Conservation (phyloP, 805 yeast genomes). For the Saccharomycopsis sp. region DNA sequence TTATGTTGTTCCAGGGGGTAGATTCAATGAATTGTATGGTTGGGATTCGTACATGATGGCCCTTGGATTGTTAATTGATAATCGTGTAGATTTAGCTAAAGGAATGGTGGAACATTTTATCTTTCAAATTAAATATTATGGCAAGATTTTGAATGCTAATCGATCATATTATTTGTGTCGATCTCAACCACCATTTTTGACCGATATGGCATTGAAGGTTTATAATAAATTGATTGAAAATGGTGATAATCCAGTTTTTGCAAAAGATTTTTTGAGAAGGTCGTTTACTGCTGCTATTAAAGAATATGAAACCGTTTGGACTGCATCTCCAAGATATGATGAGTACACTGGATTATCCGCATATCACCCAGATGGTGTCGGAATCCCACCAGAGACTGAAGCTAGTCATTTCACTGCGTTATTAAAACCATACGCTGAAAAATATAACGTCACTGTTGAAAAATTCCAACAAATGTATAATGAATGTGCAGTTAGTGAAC, state of each 20-base stretch:
- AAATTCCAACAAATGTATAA: conserved; percentile 70
- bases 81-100: conserved; percentile 60
- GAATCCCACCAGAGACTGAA: conserved; percentile 98
- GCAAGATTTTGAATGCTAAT: conserved; percentile 90
- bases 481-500: conserved; percentile 56
- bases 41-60: conserved; percentile 97
- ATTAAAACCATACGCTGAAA: conserved; percentile 59
- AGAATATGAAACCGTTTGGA: conserved; percentile 83
- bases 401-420: conserved; percentile 76
- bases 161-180: conserved; percentile 85
- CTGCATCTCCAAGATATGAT: conserved; percentile 65
- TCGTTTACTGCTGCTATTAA: conserved; percentile 74
- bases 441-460: conserved; percentile 48
- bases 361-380: conserved; percentile 83
- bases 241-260: conserved; percentile 39
- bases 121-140: conserved; percentile 84
- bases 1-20: conserved; percentile 94
- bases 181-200: conserved; percentile 94
- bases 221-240: conserved; percentile 46
- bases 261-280: conserved; percentile 54
- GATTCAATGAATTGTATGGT: conserved; percentile 94
- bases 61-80: conserved; percentile 68
- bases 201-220: conserved; percentile 80
- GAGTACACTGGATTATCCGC: conserved; percentile 71
- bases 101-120: conserved; percentile 92